Conservation (phyloP, 306 rosid species). For the Hippophae tibetana region DNA sequence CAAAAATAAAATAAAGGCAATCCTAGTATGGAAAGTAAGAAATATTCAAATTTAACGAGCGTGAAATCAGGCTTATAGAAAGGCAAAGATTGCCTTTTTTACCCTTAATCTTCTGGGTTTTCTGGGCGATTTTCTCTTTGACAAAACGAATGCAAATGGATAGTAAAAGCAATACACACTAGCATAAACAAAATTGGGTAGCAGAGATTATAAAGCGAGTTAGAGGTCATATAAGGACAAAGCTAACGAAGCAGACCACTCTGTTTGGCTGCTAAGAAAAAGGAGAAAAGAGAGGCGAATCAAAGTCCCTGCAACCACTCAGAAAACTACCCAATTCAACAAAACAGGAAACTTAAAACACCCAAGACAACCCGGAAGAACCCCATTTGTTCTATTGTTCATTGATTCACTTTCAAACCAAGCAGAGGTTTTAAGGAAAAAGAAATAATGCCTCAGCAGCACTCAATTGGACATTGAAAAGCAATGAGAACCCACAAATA, state of each 20-base stretch:
- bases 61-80: not conserved
- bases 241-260: not conserved
- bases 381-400: not conserved
- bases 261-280: constrained; percentile 23
- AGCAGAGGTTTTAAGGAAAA: not conserved
- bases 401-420: constrained; percentile 10
- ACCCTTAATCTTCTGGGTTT: too few species aligned
- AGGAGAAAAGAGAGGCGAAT: not conserved
- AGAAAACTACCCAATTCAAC: constrained; percentile 1
- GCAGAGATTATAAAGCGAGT: too few species aligned
- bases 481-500: not conserved
- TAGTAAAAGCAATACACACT: not conserved
- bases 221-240: constrained; percentile 1
- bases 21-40: not conserved
- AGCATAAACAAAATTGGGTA: not conserved
- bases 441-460: not conserved
- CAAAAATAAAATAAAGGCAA: too few species aligned
- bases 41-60: not conserved
- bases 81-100: too few species aligned
- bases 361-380: not conserved
- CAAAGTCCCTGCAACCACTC: not conserved
- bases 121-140: too few species aligned
- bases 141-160: not conserved
- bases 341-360: not conserved
- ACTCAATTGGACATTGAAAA: not conserved